These are phyloP conservation scores for Thymus quinquecostatus DNA, from an alignment of 257 asterid genomes.

Conservation along the genomic window DNA sequence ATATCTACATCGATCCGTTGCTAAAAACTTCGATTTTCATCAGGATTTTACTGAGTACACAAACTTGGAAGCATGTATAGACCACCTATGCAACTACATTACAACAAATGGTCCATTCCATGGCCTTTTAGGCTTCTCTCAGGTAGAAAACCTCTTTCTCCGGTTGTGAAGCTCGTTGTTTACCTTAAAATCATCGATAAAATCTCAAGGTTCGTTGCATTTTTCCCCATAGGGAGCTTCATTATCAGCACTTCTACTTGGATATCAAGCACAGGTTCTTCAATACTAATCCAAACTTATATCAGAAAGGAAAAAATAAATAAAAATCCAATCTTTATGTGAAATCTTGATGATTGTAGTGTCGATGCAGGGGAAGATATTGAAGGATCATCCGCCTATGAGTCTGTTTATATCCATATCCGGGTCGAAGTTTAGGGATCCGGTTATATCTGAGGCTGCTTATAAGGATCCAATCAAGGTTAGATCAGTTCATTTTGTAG, in stretches of 20 bases:
- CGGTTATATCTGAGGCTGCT: constrained; percentile 51
- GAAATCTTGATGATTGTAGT: constrained; percentile 14
- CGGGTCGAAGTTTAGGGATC: constrained; percentile 64
- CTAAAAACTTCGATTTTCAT: neutral
- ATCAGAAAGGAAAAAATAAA: neutral
- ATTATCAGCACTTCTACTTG: constrained; percentile 55
- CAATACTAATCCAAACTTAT: neutral
- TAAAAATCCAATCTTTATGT: neutral
- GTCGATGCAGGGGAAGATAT: constrained; percentile 50
- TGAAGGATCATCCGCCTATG: constrained; percentile 56
- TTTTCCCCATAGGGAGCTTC: constrained; percentile 55
- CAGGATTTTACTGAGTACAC: constrained; percentile 70
- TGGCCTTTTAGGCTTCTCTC: constrained; percentile 75
- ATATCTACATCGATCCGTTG: neutral
- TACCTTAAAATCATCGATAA: neutral
- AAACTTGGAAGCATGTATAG: constrained; percentile 63
- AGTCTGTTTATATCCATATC: constrained; percentile 58
- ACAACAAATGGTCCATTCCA: constrained; percentile 61
- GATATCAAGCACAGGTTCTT: constrained; percentile 64
- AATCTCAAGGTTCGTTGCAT: neutral
- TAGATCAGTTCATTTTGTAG: constrained; percentile 65
- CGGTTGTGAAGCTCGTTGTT: neutral
- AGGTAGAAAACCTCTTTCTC: constrained; percentile 36
- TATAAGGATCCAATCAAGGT: constrained; percentile 54
- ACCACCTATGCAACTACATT: constrained; percentile 53